phyloP scores from a whole-genome alignment of 768 basidiomycete genomes.

The Saitozyma sp. region DNA sequence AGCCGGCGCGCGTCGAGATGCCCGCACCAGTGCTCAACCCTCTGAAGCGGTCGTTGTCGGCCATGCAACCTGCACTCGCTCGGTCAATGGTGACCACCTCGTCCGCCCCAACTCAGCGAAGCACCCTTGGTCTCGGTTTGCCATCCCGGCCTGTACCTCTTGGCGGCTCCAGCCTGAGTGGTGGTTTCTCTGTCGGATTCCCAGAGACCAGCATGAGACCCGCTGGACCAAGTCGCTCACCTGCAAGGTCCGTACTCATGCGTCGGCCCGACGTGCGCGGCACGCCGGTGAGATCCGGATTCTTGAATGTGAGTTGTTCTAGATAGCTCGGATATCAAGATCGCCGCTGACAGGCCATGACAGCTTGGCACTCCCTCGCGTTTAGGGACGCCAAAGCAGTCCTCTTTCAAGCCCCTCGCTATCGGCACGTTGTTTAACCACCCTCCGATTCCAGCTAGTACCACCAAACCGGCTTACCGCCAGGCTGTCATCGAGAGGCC shows the following conservation, averaged over 20 bases:
- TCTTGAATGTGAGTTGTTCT: slow-evolving; percentile 18
- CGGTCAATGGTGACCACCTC: not conserved
- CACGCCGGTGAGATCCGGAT: slow-evolving; percentile 8
- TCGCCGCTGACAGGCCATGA: not conserved
- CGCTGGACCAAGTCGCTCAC: not conserved
- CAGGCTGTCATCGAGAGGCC: slow-evolving; percentile 15
- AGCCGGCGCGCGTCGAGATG: not conserved
- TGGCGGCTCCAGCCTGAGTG: not conserved
- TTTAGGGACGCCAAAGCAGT: not conserved
- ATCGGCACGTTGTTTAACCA: not conserved
- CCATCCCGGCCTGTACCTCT: not conserved
- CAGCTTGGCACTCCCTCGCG: slow-evolving; percentile 37
- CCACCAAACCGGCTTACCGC: slow-evolving; percentile 1
- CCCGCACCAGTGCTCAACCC: slow-evolving; percentile 8
- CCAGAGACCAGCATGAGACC: not conserved
- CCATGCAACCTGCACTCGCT: not conserved
- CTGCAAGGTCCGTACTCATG: not conserved
- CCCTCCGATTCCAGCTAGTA: not conserved
- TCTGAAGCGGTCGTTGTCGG: slow-evolving; percentile 11
- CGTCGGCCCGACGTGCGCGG: not conserved
- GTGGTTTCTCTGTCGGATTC: not conserved
- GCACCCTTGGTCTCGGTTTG: not conserved
- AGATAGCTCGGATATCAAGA: not conserved
- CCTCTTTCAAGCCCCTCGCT: not conserved
- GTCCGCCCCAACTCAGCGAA: not conserved